phyloP scores from a whole-genome alignment of 805 yeast species.

The Limtongia smithiae region DNA sequence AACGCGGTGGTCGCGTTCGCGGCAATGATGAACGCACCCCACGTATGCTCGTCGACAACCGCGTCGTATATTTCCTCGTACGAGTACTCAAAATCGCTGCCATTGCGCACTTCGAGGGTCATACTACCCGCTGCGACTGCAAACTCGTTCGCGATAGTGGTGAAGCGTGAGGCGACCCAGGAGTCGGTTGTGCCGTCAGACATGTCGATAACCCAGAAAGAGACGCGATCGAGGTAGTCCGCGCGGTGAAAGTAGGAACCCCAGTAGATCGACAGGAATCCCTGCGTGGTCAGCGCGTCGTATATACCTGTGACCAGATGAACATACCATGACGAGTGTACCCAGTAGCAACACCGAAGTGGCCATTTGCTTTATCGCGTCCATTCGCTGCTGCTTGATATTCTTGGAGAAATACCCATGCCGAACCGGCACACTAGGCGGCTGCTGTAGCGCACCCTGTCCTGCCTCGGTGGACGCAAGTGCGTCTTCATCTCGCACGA shows the following conservation, averaged over 20 bases:
- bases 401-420: constrained; percentile 8
- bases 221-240: constrained; percentile 38
- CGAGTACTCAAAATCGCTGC: constrained; percentile 33
- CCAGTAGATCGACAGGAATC: constrained; percentile 50
- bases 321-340: constrained; percentile 1
- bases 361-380: not conserved
- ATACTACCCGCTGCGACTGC: constrained; percentile 35
- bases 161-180: constrained; percentile 36
- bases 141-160: constrained; percentile 21
- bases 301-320: too few species aligned
- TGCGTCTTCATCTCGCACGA: too few species aligned
- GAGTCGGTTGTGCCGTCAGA: constrained; percentile 36
- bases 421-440: too few species aligned
- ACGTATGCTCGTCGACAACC: constrained; percentile 55
- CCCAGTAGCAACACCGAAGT: constrained; percentile 5
- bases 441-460: too few species aligned
- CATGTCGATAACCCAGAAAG: constrained; percentile 42
- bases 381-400: not conserved
- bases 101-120: constrained; percentile 33
- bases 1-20: constrained; percentile 48
- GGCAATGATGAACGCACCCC: constrained; percentile 60
- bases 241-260: constrained; percentile 42
- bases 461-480: too few species aligned
- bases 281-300: constrained; percentile 2
- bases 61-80: constrained; percentile 43